phyloP scores from a whole-genome alignment of 495 filamentous ascomycete species.

The Hypoxylon trugodes region DNA sequence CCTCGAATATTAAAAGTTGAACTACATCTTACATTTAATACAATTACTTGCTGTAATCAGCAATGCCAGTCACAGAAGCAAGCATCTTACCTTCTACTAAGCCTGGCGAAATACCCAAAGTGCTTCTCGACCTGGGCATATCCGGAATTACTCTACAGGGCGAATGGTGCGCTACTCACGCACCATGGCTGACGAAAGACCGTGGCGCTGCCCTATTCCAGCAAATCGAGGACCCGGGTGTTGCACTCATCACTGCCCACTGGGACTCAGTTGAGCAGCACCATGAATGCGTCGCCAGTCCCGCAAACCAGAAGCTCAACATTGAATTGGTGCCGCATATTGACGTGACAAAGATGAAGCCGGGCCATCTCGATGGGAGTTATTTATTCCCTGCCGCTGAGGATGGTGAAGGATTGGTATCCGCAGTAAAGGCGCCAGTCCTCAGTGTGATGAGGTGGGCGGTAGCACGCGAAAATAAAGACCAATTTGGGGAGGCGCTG shows the following conservation, averaged over 20 bases:
- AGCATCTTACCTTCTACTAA: neutral
- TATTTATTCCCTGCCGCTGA: neutral
- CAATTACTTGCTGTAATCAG: neutral
- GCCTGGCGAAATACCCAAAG: neutral
- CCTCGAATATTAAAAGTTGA: too few relatives aligned
- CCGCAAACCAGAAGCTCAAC: constrained; percentile 2
- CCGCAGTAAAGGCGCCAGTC: neutral
- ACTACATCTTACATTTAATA: too few relatives aligned
- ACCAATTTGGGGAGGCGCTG: constrained; percentile 1
- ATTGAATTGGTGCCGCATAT: neutral
- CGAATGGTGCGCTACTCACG: constrained; percentile 9
- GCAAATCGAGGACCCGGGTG: neutral
- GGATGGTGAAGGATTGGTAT: neutral
- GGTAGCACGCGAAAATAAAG: neutral
- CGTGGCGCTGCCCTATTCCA: constrained; percentile 7
- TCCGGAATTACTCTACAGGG: neutral
- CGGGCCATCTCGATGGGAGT: neutral
- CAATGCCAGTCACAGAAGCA: constrained; percentile 11
- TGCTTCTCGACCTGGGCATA: neutral
- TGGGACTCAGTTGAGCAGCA: constrained; percentile 16
- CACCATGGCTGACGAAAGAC: constrained; percentile 8
- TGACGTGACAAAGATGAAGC: neutral
- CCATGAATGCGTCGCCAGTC: neutral
- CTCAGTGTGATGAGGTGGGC: constrained; percentile 4
- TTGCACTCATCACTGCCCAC: neutral